A percentile compares a stretch with the other conserved stretches of the same genome.
These are phyloP conservation scores for Helicocarpus griseus DNA, from an alignment of 2,329 filamentous ascomycete genomes.

Conservation along the genomic window DNA sequence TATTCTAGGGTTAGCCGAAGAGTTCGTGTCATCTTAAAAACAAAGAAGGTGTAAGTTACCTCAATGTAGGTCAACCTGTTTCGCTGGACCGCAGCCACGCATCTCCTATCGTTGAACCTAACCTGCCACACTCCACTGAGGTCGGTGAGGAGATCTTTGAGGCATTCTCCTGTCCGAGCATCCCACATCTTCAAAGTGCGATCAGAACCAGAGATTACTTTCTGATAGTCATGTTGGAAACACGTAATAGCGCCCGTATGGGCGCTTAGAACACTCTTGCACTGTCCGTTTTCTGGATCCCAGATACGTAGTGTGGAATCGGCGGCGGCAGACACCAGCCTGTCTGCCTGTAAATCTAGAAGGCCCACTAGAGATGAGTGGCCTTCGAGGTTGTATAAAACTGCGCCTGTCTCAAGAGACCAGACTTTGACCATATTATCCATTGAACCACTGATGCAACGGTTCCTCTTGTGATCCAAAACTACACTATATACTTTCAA, in stretches of 20 bases:
- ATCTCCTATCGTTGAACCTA: conserved; percentile 89
- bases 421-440: conserved; percentile 97
- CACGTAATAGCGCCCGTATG: conserved; percentile 97
- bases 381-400: conserved; percentile 83
- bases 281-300: conserved; percentile 88
- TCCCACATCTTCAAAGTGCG: conserved; percentile 99
- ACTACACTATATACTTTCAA: conserved; percentile 98
- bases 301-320: conserved; percentile 93
- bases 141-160: conserved; percentile 86
- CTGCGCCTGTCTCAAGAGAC: conserved; percentile 78
- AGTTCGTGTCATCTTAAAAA: too few relatives aligned
- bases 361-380: conserved; percentile 88
- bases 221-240: conserved; percentile 94
- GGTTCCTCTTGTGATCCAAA: conserved; percentile 78
- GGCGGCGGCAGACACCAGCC: conserved; percentile 86
- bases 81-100: conserved; percentile 91
- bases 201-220: conserved; percentile 93
- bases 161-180: conserved; percentile 79
- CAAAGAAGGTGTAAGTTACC: conserved; percentile 42
- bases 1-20: conserved; percentile 12
- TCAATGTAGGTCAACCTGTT: conserved; percentile 91
- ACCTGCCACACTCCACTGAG: conserved; percentile 98
- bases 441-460: conserved; percentile 97
- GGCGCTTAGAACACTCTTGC: conserved; percentile 79
- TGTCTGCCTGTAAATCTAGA: conserved; percentile 78